Conservation (phyloP, 2,329 filamentous ascomycete genomes). For the Hirsutella thompsonii region DNA sequence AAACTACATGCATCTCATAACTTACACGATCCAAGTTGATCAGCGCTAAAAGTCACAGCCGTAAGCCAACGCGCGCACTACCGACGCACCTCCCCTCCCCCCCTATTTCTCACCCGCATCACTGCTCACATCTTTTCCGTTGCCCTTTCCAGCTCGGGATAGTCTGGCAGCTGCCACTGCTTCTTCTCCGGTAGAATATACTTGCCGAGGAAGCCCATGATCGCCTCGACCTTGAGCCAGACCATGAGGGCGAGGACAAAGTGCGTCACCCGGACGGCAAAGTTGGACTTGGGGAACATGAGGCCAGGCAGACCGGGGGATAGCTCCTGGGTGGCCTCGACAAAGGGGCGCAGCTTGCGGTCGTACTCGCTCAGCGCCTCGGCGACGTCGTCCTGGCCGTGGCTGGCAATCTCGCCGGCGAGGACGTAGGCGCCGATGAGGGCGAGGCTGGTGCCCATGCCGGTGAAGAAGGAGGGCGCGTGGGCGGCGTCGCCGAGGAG, state of each 20-base stretch:
- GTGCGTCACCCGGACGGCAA: slow-evolving; percentile 14
- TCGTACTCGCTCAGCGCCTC: slow-evolving; percentile 26
- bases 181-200: background rate
- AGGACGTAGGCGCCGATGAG: slow-evolving; percentile 35
- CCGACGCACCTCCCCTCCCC: background rate
- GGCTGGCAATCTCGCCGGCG: slow-evolving; percentile 28
- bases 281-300: slow-evolving; percentile 13
- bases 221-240: background rate
- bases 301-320: slow-evolving; percentile 13
- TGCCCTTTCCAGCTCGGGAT: background rate
- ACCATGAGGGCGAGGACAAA: background rate
- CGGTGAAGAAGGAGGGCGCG: slow-evolving; percentile 30
- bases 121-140: background rate
- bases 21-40: too few species aligned
- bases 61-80: too few species aligned
- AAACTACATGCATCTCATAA: too few species aligned
- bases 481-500: slow-evolving; percentile 37
- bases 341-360: slow-evolving; percentile 22
- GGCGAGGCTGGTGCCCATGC: slow-evolving; percentile 33
- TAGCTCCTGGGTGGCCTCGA: slow-evolving; percentile 23
- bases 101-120: too few species aligned
- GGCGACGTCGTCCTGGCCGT: slow-evolving; percentile 10
- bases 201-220: background rate
- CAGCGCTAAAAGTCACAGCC: too few species aligned
- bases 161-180: slow-evolving; percentile 1